Base-by-base conservation (phyloP, 768 basidiomycete genomes). In the Lentinula detonsa region DNA sequence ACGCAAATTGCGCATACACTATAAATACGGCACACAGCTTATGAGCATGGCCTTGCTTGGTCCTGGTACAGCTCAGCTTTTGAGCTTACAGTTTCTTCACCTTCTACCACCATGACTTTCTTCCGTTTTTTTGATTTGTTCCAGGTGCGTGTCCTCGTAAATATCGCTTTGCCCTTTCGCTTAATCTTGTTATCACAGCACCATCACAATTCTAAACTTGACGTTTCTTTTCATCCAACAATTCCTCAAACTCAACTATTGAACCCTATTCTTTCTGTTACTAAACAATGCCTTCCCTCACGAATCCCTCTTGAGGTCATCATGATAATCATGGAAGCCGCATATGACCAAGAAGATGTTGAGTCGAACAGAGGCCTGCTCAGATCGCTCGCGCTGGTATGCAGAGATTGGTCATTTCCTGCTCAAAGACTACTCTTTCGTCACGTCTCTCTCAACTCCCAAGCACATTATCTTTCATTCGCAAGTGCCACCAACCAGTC, bases 341-440 rank as follows among this genome's bases (percentile, higher is more conserved):
- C 56, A 10, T 57, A 57, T 39, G 28, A 57, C 45, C 43, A 57
- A 16, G 54, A 56, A 43, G 37, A 39, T 18, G 11, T 33, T 9
- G 40, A 43, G 18, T 33, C 28, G 13, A 57, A 57, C 16, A 57
- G 42, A 28, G 23, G 21, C 40, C 6, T 49, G n/a, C 42, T 59
- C 18, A 35, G 33, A 49, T 45, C 40, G 5, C 46, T 48, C 35
- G 57, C 57, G 6, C 79, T 90, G 52, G 86, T 91, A 23, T 89
- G 82, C 78, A 79, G 75, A 69, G 76, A 80, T 28, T 91, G 90
- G 88, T 82, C 86, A 1, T 65, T 72, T n/a, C 74, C 79, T 33
- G 79, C 85, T 0, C 89, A 91, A 71, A 82, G 79, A 60, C 78
- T 88, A 16, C 75, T 90, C 51, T 91, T 90, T 71, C 76, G 76